phyloP scores from a whole-genome alignment of 495 filamentous ascomycete genomes.

The Xylaria curta region DNA sequence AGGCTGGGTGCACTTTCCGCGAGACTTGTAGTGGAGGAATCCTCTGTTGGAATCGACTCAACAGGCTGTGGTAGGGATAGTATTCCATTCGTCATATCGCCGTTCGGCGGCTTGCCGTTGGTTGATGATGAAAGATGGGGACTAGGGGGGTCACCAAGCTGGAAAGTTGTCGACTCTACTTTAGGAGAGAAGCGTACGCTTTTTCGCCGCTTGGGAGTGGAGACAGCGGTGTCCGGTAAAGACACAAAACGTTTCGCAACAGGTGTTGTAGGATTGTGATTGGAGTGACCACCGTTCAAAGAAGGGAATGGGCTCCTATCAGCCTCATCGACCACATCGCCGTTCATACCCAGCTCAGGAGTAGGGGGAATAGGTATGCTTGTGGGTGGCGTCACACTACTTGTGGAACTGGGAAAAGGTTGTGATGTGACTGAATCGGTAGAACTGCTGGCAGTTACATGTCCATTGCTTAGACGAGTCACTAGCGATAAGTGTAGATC shows the following conservation, averaged over 20 bases:
- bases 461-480: slow-evolving; percentile 10
- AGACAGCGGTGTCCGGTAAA: background rate
- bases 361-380: background rate
- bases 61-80: slow-evolving; percentile 27
- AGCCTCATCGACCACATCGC: background rate
- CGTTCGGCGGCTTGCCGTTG: slow-evolving; percentile 29
- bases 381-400: background rate
- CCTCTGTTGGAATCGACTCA: slow-evolving; percentile 20
- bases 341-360: background rate
- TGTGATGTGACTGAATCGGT: background rate
- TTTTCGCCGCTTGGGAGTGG: slow-evolving; percentile 54
- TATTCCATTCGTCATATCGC: slow-evolving; percentile 19
- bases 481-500: slow-evolving; percentile 23
- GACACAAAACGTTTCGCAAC: background rate
- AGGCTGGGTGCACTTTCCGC: slow-evolving; percentile 1
- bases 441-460: background rate
- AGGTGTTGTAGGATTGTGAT: background rate
- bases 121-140: slow-evolving; percentile 29
- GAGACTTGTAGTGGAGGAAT: background rate
- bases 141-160: slow-evolving; percentile 55
- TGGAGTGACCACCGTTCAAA: slow-evolving; percentile 3
- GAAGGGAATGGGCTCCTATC: background rate
- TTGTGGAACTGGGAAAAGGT: background rate
- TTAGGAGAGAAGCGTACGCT: slow-evolving; percentile 69
- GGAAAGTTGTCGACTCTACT: slow-evolving; percentile 62